Evolutionary conservation across 306 rosid genomes (phyloP).

Genomic region (Crataegus laevigata): DNA sequence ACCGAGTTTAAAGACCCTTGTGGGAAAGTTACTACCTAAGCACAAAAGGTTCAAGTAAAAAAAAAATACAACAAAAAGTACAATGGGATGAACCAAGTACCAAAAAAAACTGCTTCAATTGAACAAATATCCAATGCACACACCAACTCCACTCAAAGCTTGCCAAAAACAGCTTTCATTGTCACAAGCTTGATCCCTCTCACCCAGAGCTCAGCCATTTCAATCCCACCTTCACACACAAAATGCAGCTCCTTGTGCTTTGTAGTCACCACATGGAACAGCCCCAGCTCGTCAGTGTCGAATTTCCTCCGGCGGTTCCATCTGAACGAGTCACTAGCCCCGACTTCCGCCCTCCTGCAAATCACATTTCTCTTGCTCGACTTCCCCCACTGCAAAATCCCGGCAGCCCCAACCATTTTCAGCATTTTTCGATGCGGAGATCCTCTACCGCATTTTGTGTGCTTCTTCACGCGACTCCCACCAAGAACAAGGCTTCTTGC

Average conservation of each 20-base stretch:
- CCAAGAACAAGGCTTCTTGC: slow-evolving; percentile 33
- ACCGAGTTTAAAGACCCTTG: neutral
- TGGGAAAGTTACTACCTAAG: neutral
- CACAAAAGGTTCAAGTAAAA: neutral
- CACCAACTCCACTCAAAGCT: neutral
- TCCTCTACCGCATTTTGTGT: slow-evolving; percentile 60
- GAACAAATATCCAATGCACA: neutral
- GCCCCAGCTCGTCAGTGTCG: slow-evolving; percentile 41
- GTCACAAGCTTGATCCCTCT: slow-evolving; percentile 55
- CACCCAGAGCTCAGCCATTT: slow-evolving; percentile 61
- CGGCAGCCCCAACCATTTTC: slow-evolving; percentile 33
- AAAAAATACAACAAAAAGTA: neutral
- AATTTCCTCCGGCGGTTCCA: slow-evolving; percentile 43
- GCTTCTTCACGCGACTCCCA: slow-evolving; percentile 46
- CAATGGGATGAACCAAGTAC: neutral
- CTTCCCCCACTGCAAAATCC: slow-evolving; percentile 56
- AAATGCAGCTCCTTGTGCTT: slow-evolving; percentile 56
- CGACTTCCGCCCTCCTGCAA: slow-evolving; percentile 49
- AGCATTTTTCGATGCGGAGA: slow-evolving; percentile 36
- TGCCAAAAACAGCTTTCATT: slow-evolving; percentile 36
- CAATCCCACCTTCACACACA: slow-evolving; percentile 60
- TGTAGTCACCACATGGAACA: slow-evolving; percentile 52
- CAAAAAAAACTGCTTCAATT: neutral
- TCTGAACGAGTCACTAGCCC: slow-evolving; percentile 42
- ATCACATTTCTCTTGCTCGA: slow-evolving; percentile 48